Base-by-base conservation (phyloP, 148 eudicot genomes). In the Fagopyrum homotropicum region DNA sequence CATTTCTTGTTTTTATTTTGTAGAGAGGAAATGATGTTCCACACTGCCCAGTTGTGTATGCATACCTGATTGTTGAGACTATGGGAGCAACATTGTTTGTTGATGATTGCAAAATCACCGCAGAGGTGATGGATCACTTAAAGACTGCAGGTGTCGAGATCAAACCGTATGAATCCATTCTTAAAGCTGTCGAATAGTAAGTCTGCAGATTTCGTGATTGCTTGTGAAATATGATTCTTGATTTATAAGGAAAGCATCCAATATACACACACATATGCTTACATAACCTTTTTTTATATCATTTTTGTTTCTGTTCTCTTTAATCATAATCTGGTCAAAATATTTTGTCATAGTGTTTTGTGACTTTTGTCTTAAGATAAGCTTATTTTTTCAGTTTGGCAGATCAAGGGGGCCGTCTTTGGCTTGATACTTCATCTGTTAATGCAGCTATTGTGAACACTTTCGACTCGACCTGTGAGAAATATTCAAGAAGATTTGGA, bases 1-100 rank as follows among this genome's bases (percentile, higher is more conserved):
- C 56, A 46, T 51, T 75, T 35, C 11, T 9, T 45, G 49, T 12
- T 61, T 77, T 44, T 78, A 44, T 73, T 56, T 77, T 76, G 66
- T 77, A 95, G 99, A 90, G 99, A 88, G 99, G 99, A 78, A 89
- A 82, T 77, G 99, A 96, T 80, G 79, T 96, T 75, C 94, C 94
- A 57, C 89, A 90, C 86, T 92, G 97, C 52, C 99, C 99, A 75
- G 99, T 96, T 69, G 82, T 85, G 90, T 92, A 96, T 80, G 90
- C 98, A 1, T 96, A 96, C 83, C 81, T 90, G 79, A 73, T 92
- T 64, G 97, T 96, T 84, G 92, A 90, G 83, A 83, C 80, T 77
- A 84, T 88, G 79, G 85, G 84, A 77, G 89, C 91, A 74, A 87
- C 85, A 59, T 81, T 96, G 68, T 90, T 92, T 81, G 77, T 96